A percentile compares a stretch with the other conserved stretches of the same genome.
Evolutionary conservation across 2,329 filamentous ascomycete species (phyloP).

Genomic region (Ceratocystis destructans): DNA sequence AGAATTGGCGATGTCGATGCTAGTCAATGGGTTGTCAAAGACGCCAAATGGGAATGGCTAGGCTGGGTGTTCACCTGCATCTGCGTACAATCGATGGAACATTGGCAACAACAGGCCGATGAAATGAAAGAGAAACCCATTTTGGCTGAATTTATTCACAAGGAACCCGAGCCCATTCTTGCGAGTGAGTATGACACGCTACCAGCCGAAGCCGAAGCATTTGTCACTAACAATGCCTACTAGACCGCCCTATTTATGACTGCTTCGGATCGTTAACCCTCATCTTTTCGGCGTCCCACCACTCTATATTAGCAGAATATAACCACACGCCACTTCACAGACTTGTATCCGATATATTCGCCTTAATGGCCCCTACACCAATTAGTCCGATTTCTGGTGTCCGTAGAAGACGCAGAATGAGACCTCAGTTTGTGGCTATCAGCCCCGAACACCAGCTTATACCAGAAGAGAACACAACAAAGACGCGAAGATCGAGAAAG

Average conservation of each 20-base stretch:
- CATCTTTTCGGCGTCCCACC: slow-evolving; percentile 35
- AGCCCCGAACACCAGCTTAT: slow-evolving; percentile 21
- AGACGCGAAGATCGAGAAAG: background rate
- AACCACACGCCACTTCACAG: slow-evolving; percentile 44
- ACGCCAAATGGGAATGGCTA: slow-evolving; percentile 32
- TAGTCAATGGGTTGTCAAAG: slow-evolving; percentile 36
- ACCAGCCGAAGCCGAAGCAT: background rate
- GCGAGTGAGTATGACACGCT: slow-evolving; percentile 28
- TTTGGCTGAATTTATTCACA: slow-evolving; percentile 38
- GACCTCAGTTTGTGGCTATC: background rate
- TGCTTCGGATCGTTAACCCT: slow-evolving; percentile 40
- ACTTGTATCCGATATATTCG: slow-evolving; percentile 38
- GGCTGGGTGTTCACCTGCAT: slow-evolving; percentile 42
- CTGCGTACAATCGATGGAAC: slow-evolving; percentile 39
- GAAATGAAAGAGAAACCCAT: slow-evolving; percentile 30
- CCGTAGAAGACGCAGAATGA: background rate
- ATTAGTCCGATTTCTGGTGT: background rate
- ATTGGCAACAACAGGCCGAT: slow-evolving; percentile 36
- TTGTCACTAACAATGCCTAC: slow-evolving; percentile 17
- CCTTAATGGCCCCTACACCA: slow-evolving; percentile 21
- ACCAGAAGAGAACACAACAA: slow-evolving; percentile 8
- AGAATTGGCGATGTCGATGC: slow-evolving; percentile 34
- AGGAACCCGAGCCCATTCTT: slow-evolving; percentile 34
- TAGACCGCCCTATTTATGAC: slow-evolving; percentile 45
- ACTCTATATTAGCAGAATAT: slow-evolving; percentile 39